phyloP scores from a whole-genome alignment of 2,329 filamentous ascomycete species.

The Aspergillus proliferans region DNA sequence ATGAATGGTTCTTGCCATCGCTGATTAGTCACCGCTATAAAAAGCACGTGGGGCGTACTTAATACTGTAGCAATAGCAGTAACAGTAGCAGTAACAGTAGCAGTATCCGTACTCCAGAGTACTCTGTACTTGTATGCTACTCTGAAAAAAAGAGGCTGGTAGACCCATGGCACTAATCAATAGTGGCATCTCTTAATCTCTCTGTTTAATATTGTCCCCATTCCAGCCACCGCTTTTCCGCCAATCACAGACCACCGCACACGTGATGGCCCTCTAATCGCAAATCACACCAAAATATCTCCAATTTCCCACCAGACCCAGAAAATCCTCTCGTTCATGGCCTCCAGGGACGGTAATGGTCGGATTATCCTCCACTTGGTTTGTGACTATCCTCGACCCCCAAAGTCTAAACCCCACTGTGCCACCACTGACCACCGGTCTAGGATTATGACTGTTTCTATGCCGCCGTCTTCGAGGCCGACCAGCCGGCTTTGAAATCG shows the following conservation, averaged over 20 bases:
- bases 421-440: constrained; percentile 4
- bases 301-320: not conserved
- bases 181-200: not conserved
- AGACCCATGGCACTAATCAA: not conserved
- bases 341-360: constrained; percentile 52
- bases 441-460: constrained; percentile 71
- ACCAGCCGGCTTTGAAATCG: constrained; percentile 64
- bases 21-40: no score
- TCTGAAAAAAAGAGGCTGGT: not conserved
- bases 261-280: no score
- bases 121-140: not conserved
- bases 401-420: not conserved
- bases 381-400: constrained; percentile 23
- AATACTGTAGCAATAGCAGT: no score
- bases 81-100: no score
- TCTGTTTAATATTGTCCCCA: not conserved
- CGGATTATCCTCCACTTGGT: constrained; percentile 79
- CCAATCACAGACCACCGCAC: not conserved
- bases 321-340: not conserved
- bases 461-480: constrained; percentile 79
- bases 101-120: not conserved
- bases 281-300: not conserved
- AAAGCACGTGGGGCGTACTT: no score
- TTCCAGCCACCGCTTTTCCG: not conserved
- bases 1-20: no score